These are phyloP conservation scores for Psilocybe subaeruginosa DNA, from an alignment of 768 basidiomycete genomes.

Conservation along the genomic window DNA sequence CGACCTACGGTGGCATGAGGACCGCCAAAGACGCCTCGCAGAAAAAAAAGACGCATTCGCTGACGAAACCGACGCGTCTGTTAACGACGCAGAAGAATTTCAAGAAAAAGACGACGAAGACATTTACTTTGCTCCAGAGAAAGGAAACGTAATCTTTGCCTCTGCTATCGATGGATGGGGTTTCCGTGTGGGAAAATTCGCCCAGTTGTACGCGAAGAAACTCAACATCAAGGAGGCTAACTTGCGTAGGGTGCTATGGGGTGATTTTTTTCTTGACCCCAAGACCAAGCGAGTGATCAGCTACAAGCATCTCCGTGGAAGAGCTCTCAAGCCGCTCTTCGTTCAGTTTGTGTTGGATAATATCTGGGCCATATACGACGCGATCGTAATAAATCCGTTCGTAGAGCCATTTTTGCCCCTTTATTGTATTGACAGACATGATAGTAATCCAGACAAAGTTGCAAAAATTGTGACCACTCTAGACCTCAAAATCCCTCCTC, in stretches of 20 bases:
- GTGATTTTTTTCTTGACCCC: conserved; percentile 95
- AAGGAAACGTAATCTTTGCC: conserved; percentile 95
- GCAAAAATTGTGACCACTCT: conserved; percentile 85
- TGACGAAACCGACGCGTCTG: conserved; percentile 62
- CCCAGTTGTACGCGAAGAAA: conserved; percentile 88
- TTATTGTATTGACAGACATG: conserved; percentile 18
- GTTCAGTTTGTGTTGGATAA: conserved; percentile 98
- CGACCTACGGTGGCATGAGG: conserved; percentile 92
- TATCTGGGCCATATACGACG: conserved; percentile 96
- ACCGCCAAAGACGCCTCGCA: conserved; percentile 80
- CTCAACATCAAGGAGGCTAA: conserved; percentile 90
- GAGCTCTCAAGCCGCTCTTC: conserved; percentile 90
- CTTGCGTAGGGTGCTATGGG: conserved; percentile 89
- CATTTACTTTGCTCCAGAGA: conserved; percentile 95
- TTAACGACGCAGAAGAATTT: conserved; percentile 69
- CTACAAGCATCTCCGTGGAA: conserved; percentile 86
- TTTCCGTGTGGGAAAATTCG: conserved; percentile 92
- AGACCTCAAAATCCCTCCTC: conserved; percentile 79
- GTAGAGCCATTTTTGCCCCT: conserved; percentile 34
- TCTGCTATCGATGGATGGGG: conserved; percentile 98
- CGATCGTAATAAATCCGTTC: conserved; percentile 85
- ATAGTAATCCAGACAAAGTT: conserved; percentile 88
- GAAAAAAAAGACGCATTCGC: conserved; percentile 73
- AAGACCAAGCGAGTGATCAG: conserved; percentile 94
- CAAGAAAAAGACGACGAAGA: conserved; percentile 98